phyloP scores from a whole-genome alignment of 164 flowering plant genomes.

The Pachysandra terminalis region DNA sequence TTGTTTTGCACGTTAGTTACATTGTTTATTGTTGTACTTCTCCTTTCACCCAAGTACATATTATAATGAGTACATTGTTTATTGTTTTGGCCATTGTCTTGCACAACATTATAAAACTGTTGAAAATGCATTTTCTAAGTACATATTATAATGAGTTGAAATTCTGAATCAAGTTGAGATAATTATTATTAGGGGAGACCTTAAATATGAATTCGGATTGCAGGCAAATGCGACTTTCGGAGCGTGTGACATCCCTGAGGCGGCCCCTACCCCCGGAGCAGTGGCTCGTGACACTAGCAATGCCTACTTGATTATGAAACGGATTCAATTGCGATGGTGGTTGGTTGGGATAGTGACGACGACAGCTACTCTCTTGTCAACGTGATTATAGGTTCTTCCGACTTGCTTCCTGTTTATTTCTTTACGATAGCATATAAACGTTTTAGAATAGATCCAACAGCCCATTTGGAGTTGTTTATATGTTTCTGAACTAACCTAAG shows the following conservation, averaged over 20 bases:
- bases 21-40: no score
- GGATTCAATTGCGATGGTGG: slow-evolving; percentile 10
- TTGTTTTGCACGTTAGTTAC: no score
- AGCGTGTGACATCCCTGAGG: slow-evolving; percentile 42
- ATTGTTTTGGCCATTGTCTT: no score
- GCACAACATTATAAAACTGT: no score
- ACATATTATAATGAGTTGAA: no score
- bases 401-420: no score
- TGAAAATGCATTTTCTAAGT: no score
- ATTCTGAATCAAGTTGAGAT: no score
- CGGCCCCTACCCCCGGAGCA: slow-evolving; percentile 26
- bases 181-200: no score
- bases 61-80: no score
- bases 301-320: slow-evolving; percentile 7
- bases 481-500: neutral
- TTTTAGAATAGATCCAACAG: neutral
- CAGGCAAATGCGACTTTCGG: slow-evolving; percentile 72
- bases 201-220: no score
- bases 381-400: neutral
- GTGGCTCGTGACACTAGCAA: neutral
- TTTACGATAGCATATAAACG: neutral
- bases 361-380: neutral
- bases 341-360: slow-evolving; percentile 11
- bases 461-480: neutral
- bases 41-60: no score